A percentile compares a stretch with the other conserved stretches of the same genome.
These are phyloP conservation scores for Aspergillus homomorphus DNA, from an alignment of 495 filamentous ascomycete species.

Conservation along the genomic window DNA sequence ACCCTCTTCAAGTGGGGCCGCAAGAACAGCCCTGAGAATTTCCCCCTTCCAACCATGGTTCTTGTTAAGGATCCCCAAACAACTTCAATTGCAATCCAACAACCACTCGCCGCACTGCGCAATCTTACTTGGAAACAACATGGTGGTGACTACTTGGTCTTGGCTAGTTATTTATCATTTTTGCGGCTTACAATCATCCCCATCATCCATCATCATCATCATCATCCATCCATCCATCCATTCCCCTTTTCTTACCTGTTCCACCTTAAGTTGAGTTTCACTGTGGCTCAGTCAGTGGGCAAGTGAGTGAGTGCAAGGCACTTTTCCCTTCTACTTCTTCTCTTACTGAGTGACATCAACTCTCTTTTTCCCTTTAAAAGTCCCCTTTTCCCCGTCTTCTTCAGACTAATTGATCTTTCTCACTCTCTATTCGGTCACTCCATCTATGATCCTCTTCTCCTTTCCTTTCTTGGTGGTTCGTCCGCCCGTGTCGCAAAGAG, in stretches of 20 bases:
- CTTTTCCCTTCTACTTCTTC: neutral
- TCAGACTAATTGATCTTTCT: neutral
- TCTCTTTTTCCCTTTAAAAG: slow-evolving; percentile 1
- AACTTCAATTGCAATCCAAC: too few relatives aligned
- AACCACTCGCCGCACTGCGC: too few relatives aligned
- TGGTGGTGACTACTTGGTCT: too few relatives aligned
- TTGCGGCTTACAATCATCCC: too few relatives aligned
- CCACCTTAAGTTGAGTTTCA: neutral
- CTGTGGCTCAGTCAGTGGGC: neutral
- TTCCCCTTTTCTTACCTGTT: neutral
- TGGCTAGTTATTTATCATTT: too few relatives aligned
- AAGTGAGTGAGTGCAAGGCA: neutral
- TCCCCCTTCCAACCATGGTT: neutral
- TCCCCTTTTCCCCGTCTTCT: neutral
- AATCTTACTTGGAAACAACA: too few relatives aligned
- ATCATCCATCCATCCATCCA: too few relatives aligned
- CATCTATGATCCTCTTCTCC: slow-evolving; percentile 4
- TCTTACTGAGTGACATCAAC: slow-evolving; percentile 1
- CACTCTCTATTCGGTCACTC: neutral
- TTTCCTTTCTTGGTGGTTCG: neutral
- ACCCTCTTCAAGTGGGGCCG: neutral
- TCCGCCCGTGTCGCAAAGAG: neutral
- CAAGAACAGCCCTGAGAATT: slow-evolving; percentile 4
- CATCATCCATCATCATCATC: too few relatives aligned
- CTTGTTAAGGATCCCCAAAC: neutral